Conservation (phyloP, 2,329 filamentous ascomycete genomes). For the Blastomyces percursus region DNA sequence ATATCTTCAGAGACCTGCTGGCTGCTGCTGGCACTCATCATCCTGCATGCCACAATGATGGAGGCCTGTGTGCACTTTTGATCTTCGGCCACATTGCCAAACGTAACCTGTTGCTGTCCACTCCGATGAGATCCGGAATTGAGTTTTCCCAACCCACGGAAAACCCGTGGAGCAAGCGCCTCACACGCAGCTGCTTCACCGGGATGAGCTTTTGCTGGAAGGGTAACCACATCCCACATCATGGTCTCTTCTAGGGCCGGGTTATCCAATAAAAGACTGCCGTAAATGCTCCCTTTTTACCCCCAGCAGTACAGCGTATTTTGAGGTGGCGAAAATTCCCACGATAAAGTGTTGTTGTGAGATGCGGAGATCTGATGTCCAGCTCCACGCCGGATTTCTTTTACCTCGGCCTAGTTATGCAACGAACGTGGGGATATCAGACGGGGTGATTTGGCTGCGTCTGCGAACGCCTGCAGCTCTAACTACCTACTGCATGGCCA, state of each 20-base stretch:
- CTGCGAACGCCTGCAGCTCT: neutral
- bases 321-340: neutral
- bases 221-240: too few species aligned
- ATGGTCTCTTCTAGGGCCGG: neutral
- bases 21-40: neutral
- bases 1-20: neutral
- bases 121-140: neutral
- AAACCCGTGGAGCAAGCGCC: neutral
- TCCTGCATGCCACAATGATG: neutral
- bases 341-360: neutral
- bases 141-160: neutral
- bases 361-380: neutral
- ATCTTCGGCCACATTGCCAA: neutral
- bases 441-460: neutral
- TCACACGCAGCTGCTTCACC: neutral
- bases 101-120: neutral
- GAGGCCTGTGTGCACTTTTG: neutral
- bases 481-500: neutral
- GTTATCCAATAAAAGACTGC: neutral
- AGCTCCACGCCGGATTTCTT: neutral
- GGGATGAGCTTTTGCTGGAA: neutral
- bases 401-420: neutral
- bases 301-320: neutral
- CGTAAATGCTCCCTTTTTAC: neutral
- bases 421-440: neutral